Conservation (phyloP, 2,329 filamentous ascomycete species). For the Trichoderma guizhouense region DNA sequence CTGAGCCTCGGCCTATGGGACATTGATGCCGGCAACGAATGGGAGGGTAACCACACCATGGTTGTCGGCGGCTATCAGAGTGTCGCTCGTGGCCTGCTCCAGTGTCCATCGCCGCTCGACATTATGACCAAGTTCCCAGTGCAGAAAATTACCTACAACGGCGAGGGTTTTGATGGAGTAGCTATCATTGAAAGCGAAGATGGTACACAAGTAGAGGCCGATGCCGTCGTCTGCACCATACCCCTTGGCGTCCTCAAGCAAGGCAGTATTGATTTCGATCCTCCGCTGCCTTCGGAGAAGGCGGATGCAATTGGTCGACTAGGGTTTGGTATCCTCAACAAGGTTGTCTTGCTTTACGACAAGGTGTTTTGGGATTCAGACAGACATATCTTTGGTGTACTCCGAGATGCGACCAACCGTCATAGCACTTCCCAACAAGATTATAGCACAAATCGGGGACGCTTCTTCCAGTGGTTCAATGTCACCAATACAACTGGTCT, state of each 20-base stretch:
- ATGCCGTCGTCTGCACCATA: slow-evolving; percentile 85
- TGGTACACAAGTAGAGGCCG: slow-evolving; percentile 74
- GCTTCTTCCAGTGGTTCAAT: slow-evolving; percentile 98
- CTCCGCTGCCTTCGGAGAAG: slow-evolving; percentile 86
- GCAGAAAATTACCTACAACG: slow-evolving; percentile 65
- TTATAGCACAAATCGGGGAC: slow-evolving; percentile 75
- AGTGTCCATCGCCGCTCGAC: slow-evolving; percentile 72
- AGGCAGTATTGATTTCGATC: slow-evolving; percentile 79
- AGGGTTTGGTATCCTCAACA: slow-evolving; percentile 92
- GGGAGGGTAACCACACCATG: slow-evolving; percentile 91
- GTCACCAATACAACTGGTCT: slow-evolving; percentile 85
- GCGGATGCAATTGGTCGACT: slow-evolving; percentile 73
- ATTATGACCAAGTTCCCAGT: slow-evolving; percentile 72
- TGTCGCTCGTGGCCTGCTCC: slow-evolving; percentile 80
- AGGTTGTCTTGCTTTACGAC: slow-evolving; percentile 87
- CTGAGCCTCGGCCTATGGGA: slow-evolving; percentile 92
- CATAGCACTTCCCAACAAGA: slow-evolving; percentile 75
- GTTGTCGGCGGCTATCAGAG: slow-evolving; percentile 92
- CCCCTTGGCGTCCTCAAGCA: slow-evolving; percentile 89
- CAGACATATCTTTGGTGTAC: slow-evolving; percentile 88
- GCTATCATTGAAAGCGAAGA: slow-evolving; percentile 72
- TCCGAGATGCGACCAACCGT: slow-evolving; percentile 68
- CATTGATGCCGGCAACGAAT: slow-evolving; percentile 96
- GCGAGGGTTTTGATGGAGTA: slow-evolving; percentile 42
- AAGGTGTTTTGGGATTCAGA: slow-evolving; percentile 86